These are phyloP conservation scores for Brassica incana DNA, from an alignment of 345 rosid genomes.

Conservation along the genomic window DNA sequence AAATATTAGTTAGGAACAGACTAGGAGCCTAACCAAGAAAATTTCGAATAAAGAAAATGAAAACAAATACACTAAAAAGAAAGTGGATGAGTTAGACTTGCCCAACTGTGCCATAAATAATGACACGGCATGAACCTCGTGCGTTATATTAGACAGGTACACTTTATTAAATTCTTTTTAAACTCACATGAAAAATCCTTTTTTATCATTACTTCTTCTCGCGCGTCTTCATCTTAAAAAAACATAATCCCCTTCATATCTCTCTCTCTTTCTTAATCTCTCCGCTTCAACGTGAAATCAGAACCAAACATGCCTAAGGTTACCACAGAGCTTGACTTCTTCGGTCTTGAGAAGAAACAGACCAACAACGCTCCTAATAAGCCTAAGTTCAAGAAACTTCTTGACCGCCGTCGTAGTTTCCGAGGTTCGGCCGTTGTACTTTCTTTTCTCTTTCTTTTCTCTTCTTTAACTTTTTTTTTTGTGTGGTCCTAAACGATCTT, in stretches of 20 bases:
- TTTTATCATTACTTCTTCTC: not conserved
- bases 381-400: slow-evolving; percentile 50
- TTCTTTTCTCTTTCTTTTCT: not conserved
- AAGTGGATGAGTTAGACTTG: slow-evolving; percentile 19
- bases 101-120: not conserved
- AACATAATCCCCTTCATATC: too few species aligned
- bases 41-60: too few species aligned
- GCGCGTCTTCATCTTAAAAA: not conserved
- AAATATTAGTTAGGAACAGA: too few species aligned
- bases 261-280: not conserved
- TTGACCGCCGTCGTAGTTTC: slow-evolving; percentile 68
- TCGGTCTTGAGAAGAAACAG: slow-evolving; percentile 53
- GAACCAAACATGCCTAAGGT: slow-evolving; percentile 50
- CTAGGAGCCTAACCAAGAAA: too few species aligned
- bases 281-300: not conserved
- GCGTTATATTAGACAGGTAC: slow-evolving; percentile 11
- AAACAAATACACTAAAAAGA: not conserved
- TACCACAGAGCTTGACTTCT: slow-evolving; percentile 68
- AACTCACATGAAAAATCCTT: slow-evolving; percentile 24
- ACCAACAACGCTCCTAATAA: slow-evolving; percentile 37
- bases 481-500: not conserved
- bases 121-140: slow-evolving; percentile 36
- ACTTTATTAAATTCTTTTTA: not conserved
- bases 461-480: not conserved
- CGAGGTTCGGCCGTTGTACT: slow-evolving; percentile 46